These are phyloP conservation scores for Elasticomyces elasticus DNA, from an alignment of 495 filamentous ascomycete genomes.

Conservation along the genomic window DNA sequence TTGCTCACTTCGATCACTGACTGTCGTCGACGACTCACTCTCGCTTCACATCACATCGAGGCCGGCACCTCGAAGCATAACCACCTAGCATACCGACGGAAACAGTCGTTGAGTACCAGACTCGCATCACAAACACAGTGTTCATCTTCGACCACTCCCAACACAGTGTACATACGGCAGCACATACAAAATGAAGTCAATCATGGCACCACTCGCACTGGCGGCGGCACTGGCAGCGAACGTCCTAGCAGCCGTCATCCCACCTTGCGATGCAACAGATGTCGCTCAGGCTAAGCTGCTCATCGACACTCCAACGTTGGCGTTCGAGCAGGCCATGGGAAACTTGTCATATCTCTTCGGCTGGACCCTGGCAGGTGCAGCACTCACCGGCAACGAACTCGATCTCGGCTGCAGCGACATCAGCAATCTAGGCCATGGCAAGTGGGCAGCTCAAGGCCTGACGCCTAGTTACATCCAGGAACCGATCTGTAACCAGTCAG, in stretches of 20 bases:
- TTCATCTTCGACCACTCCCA: background rate
- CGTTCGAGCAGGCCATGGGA: conserved; percentile 2
- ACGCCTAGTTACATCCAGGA: background rate
- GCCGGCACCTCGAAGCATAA: background rate
- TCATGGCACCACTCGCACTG: background rate
- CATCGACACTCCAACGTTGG: background rate
- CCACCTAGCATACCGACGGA: background rate
- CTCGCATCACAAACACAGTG: no score
- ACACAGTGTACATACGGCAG: background rate
- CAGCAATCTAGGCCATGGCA: background rate
- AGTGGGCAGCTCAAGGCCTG: conserved; percentile 7
- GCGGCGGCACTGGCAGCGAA: background rate
- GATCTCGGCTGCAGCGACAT: conserved; percentile 1
- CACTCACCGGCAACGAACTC: conserved; percentile 4
- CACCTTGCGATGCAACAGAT: background rate
- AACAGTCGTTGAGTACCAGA: no score
- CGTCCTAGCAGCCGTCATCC: background rate
- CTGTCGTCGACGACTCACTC: no score
- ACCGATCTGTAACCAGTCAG: conserved; percentile 5
- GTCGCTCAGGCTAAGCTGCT: background rate
- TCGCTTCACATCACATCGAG: no score
- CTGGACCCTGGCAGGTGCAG: conserved; percentile 10
- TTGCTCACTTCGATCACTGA: no score
- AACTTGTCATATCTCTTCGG: conserved; percentile 8
- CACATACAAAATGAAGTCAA: background rate